These are phyloP conservation scores for Spinellus fusiger DNA, from an alignment of 192 early-diverging fungal species.

Conservation along the genomic window DNA sequence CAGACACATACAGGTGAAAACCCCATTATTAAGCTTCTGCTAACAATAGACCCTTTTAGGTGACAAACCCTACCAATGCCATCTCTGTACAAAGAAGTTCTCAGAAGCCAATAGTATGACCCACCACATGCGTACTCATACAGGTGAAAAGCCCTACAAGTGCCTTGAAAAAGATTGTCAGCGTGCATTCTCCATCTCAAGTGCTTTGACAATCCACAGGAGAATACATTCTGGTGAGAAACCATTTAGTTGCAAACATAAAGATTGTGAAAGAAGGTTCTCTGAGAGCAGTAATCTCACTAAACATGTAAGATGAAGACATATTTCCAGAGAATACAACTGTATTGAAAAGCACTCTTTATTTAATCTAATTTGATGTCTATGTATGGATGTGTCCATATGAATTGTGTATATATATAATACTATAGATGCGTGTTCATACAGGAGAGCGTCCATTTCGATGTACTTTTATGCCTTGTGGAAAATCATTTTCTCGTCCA, in stretches of 20 bases:
- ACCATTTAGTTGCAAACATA: constrained; percentile 46
- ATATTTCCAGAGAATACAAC: background rate
- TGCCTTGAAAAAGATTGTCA: constrained; percentile 59
- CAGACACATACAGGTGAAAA: constrained; percentile 65
- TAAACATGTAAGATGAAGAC: constrained; percentile 35
- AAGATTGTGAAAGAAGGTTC: constrained; percentile 50
- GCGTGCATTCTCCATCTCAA: constrained; percentile 62
- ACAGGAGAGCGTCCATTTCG: constrained; percentile 66
- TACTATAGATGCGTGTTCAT: constrained; percentile 52
- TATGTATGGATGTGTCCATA: background rate
- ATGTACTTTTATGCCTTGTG: constrained; percentile 45
- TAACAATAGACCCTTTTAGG: constrained; percentile 31
- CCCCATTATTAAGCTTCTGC: background rate
- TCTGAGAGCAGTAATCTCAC: constrained; percentile 51
- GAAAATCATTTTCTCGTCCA: constrained; percentile 45
- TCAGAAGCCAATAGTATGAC: constrained; percentile 76
- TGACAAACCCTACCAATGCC: constrained; percentile 77
- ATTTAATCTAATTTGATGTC: background rate
- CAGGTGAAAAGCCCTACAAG: constrained; percentile 68
- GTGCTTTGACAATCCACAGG: constrained; percentile 62
- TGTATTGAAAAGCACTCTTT: background rate
- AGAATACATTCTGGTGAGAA: constrained; percentile 62
- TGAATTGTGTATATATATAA: no score
- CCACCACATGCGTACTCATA: constrained; percentile 71
- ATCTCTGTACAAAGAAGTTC: constrained; percentile 69